Conservation (phyloP, 169 alveolate genomes). For the Plasmodium relictum region DNA sequence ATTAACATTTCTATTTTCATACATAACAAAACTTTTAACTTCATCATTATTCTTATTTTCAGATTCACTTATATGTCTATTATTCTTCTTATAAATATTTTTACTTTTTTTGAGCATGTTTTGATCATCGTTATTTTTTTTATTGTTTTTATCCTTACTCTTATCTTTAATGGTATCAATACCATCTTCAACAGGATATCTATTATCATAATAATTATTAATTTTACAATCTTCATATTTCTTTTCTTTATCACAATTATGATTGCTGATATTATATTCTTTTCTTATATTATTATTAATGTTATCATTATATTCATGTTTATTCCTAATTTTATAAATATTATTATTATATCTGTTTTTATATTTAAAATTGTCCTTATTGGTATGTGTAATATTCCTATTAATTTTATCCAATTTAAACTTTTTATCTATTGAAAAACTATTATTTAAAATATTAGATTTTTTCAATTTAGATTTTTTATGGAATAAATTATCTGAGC, state of each 20-base stretch:
- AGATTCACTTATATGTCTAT: too few relatives aligned
- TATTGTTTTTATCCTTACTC: too few relatives aligned
- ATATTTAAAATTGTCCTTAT: too few relatives aligned
- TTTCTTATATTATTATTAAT: not conserved
- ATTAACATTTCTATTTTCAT: conserved; percentile 17
- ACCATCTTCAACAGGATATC: not conserved
- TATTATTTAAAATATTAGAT: conserved; percentile 5
- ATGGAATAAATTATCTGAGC: not conserved
- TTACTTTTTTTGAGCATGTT: too few relatives aligned
- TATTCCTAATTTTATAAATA: not conserved
- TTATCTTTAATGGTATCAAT: not conserved
- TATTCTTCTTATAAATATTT: too few relatives aligned
- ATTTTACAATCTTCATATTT: not conserved
- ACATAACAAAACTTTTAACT: not conserved
- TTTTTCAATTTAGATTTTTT: conserved; percentile 17
- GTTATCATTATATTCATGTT: not conserved
- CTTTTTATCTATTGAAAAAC: conserved; percentile 17
- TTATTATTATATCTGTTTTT: too few relatives aligned
- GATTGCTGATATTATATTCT: not conserved
- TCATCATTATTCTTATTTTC: too few relatives aligned
- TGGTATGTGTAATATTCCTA: too few relatives aligned
- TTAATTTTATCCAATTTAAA: not conserved
- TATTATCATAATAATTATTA: not conserved
- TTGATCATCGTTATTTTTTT: too few relatives aligned
- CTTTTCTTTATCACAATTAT: not conserved